phyloP scores from a whole-genome alignment of 139 green algal species.

The Chlorella ohadii region DNA sequence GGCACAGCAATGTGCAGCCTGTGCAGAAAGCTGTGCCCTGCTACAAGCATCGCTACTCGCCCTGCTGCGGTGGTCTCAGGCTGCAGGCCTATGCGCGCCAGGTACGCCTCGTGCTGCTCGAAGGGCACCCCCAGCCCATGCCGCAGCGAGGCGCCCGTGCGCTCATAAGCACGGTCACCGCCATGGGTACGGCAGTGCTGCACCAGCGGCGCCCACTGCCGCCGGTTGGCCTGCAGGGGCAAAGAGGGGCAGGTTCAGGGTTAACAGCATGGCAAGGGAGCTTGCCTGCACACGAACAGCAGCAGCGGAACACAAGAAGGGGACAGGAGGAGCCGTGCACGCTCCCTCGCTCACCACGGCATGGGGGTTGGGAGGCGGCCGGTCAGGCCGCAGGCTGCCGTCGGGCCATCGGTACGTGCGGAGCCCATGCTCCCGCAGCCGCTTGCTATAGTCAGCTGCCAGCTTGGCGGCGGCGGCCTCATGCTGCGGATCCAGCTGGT shows the following conservation, averaged over 20 bases:
- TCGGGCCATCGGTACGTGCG: conserved; percentile 45
- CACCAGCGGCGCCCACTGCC: conserved; percentile 40
- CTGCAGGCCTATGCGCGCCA: conserved; percentile 6
- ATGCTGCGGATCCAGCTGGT: neutral
- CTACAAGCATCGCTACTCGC: conserved; percentile 3
- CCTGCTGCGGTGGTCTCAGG: conserved; percentile 25
- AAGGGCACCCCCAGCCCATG: conserved; percentile 29
- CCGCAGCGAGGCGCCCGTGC: conserved; percentile 18
- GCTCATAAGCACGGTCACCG: conserved; percentile 41
- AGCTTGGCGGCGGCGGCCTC: neutral
- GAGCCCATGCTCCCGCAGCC: conserved; percentile 40
- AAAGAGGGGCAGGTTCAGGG: neutral
- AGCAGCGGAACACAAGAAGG: too few relatives aligned
- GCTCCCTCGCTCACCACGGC: conserved; percentile 22
- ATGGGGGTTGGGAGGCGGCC: conserved; percentile 36
- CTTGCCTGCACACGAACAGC: too few relatives aligned
- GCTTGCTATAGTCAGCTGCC: conserved; percentile 22
- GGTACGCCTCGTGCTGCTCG: conserved; percentile 18
- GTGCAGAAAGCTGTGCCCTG: neutral
- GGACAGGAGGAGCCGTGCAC: too few relatives aligned
- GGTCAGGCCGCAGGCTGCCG: conserved; percentile 33
- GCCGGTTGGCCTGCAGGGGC: conserved; percentile 28
- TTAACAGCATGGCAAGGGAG: neutral
- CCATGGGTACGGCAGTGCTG: conserved; percentile 41
- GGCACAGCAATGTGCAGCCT: neutral